Conservation (phyloP, 2,329 filamentous ascomycete species). For the Fusarium foetens region DNA sequence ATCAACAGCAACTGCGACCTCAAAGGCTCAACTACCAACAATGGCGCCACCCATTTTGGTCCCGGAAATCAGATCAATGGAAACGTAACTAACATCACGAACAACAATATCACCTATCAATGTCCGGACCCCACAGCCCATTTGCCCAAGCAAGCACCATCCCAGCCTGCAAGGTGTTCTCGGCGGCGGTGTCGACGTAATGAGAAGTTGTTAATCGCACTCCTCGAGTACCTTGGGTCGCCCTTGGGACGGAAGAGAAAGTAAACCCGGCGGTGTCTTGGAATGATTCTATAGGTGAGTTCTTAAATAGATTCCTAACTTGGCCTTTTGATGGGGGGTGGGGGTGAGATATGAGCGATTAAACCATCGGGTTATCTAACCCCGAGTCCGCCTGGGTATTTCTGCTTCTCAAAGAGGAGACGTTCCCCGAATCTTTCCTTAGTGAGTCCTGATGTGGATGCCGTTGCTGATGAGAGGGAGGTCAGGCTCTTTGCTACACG, state of each 20-base stretch:
- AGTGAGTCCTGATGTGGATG: fast-evolving
- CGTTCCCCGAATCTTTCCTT: too few species aligned
- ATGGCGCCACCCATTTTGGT: fast-evolving
- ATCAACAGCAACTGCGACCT: not conserved
- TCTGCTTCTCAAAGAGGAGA: not conserved
- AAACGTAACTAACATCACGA: too few species aligned
- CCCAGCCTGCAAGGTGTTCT: not conserved
- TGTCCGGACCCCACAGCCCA: not conserved
- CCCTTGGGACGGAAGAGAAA: not conserved
- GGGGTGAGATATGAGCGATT: not conserved
- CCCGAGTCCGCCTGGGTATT: fast-evolving
- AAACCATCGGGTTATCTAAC: not conserved
- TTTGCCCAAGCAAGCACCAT: not conserved
- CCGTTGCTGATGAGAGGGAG: not conserved
- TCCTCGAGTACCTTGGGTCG: not conserved
- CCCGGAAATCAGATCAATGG: too few species aligned
- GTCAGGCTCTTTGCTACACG: not conserved
- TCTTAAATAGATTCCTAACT: not conserved
- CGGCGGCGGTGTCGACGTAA: not conserved
- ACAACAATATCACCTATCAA: too few species aligned
- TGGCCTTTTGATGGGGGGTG: not conserved
- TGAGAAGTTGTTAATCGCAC: fast-evolving
- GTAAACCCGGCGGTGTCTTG: fast-evolving
- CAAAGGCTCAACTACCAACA: fast-evolving
- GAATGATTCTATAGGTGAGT: not conserved